A percentile compares a stretch with the other conserved stretches of the same genome.
These are phyloP conservation scores for Populus euphratica DNA, from an alignment of 345 rosid genomes.

Conservation along the genomic window DNA sequence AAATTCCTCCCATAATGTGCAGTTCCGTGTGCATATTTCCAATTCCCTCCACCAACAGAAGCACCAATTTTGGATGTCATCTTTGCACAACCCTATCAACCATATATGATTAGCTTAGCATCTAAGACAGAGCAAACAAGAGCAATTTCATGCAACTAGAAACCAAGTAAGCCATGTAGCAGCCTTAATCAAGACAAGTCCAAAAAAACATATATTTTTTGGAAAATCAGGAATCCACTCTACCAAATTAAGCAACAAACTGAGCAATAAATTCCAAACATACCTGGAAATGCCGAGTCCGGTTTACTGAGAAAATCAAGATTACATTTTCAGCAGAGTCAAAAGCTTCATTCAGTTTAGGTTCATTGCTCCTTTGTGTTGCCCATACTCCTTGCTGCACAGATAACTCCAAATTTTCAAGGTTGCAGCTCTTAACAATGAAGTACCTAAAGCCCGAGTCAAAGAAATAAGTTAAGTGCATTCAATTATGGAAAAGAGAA, in stretches of 20 bases:
- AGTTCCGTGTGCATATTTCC: slow-evolving; percentile 99
- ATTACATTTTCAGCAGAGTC: slow-evolving; percentile 89
- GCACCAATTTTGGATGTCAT: slow-evolving; percentile 97
- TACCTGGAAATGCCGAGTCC: slow-evolving; percentile 98
- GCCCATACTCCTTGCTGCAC: slow-evolving; percentile 99
- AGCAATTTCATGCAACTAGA: neutral
- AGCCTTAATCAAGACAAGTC: slow-evolving; percentile 1
- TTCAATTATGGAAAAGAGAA: slow-evolving; percentile 6
- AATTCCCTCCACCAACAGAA: slow-evolving; percentile 80
- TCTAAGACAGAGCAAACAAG: slow-evolving; percentile 6
- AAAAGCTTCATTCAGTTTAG: slow-evolving; percentile 95
- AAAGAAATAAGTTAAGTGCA: slow-evolving; percentile 17
- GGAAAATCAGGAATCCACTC: neutral
- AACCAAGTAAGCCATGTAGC: neutral
- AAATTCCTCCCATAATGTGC: slow-evolving; percentile 96
- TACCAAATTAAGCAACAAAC: neutral
- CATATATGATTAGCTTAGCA: slow-evolving; percentile 16
- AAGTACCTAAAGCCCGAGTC: slow-evolving; percentile 67
- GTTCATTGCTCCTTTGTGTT: slow-evolving; percentile 97
- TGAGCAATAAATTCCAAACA: slow-evolving; percentile 21
- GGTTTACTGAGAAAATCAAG: slow-evolving; percentile 89
- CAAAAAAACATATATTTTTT: neutral
- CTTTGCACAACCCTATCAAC: slow-evolving; percentile 90
- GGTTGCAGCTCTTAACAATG: slow-evolving; percentile 93
- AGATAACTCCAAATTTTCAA: slow-evolving; percentile 92